Percentiles rank a stretch among this genome's conserved stretches.
Conservation (phyloP, 2,329 filamentous ascomycete genomes). For the Neofusicoccum parvum region DNA sequence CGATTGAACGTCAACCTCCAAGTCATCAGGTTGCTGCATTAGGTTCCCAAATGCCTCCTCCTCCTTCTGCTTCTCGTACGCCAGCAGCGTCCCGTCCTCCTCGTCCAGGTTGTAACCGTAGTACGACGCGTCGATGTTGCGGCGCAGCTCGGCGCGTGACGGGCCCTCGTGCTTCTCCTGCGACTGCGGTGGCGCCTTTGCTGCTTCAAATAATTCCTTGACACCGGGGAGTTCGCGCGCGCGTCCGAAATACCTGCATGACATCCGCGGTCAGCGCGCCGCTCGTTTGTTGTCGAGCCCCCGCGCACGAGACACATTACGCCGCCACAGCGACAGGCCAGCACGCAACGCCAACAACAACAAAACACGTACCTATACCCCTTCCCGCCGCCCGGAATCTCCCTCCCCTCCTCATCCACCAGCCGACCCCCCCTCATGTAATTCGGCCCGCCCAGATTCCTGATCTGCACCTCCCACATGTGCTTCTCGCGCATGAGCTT, state of each 20-base stretch:
- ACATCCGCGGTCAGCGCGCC: neutral
- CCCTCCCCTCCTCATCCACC: conserved; percentile 58
- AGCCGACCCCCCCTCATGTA: conserved; percentile 75
- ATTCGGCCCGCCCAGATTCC: conserved; percentile 93
- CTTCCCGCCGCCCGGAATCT: conserved; percentile 70
- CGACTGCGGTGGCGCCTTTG: conserved; percentile 35
- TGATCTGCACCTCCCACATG: conserved; percentile 97
- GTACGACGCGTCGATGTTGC: conserved; percentile 87
- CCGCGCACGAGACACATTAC: neutral
- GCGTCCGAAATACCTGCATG: conserved; percentile 73
- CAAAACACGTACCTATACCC: conserved; percentile 66
- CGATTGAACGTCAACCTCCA: conserved; percentile 43
- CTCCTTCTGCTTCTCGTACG: conserved; percentile 83
- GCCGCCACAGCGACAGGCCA: neutral
- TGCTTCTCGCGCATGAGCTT: conserved; percentile 98
- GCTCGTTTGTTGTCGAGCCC: too few relatives aligned
- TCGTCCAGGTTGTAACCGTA: conserved; percentile 94
- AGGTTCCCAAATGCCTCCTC: conserved; percentile 74
- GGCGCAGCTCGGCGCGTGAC: conserved; percentile 68
- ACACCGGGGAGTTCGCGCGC: conserved; percentile 90
- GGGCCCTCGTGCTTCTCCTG: conserved; percentile 62
- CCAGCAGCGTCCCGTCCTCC: conserved; percentile 79
- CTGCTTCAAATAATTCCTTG: conserved; percentile 91
- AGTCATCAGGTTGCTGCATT: conserved; percentile 56
- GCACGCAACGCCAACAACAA: neutral